Evolutionary conservation across 225 moss, liverwort and hornwort genomes (phyloP).

Genomic region (Pseudisothecium myosuroides): DNA sequence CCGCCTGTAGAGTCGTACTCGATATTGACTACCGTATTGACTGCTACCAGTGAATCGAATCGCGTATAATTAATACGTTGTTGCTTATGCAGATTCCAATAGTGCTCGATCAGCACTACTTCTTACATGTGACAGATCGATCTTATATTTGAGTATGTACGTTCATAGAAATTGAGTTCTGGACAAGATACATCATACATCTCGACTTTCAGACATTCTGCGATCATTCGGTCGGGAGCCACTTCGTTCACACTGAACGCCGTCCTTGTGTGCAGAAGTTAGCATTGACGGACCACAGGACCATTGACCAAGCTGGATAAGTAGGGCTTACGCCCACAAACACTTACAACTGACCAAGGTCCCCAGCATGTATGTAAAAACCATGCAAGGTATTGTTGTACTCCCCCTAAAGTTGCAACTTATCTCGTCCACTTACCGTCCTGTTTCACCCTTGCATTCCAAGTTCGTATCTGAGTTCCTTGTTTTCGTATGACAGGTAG

Average conservation of each 20-base stretch:
- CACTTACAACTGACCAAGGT: not conserved
- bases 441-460: not conserved
- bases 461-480: not conserved
- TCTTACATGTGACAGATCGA: not conserved
- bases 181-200: not conserved
- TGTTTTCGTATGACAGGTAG: not conserved
- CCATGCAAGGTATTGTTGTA: not conserved
- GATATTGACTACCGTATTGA: not conserved
- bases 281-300: not conserved
- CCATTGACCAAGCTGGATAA: not conserved
- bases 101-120: not conserved
- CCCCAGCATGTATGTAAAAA: not conserved
- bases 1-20: not conserved
- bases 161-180: not conserved
- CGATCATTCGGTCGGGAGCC: not conserved
- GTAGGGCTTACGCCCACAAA: not conserved
- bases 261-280: not conserved
- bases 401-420: not conserved
- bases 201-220: not conserved
- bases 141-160: not conserved
- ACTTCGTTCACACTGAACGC: not conserved
- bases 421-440: not conserved
- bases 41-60: not conserved
- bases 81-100: not conserved
- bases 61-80: not conserved